Evolutionary conservation across 345 rosid species (phyloP), one percentile per base, ranked within the genome.

Genomic region (Turritis glabra): DNA sequence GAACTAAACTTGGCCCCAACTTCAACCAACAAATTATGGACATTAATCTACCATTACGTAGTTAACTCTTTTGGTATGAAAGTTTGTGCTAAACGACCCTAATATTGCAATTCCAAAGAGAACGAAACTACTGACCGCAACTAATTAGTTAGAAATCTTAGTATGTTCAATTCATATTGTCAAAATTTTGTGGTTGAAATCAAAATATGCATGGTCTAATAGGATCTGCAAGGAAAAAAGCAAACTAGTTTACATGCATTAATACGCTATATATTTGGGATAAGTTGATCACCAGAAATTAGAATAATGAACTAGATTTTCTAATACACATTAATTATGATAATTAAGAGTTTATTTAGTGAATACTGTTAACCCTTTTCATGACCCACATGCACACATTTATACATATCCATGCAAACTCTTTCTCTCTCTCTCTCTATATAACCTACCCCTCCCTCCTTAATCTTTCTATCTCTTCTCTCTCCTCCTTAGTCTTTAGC

Each of bases 391-490:
- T 59, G 19, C 65, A 21, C 3, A 55, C 40, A 56, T 56, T n/a
- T 56, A 56, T 56, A 56, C 40, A 56, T n/a, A 56, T 32, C 15
- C 62, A 56, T 54, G 59, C 59, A 54, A 54, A 14, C 35, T 54
- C 15, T 14, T 1, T 27, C 5, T 30, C 17, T 43, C 33, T 44
- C 38, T 33, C 3, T 43, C 15, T 38, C 40, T 22, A 19, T 2
- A 52, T 12, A 22, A 14, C 15, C 8, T 27, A 56, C 4, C 21
- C 18, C 19, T n/a, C 9, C 35, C 74, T 50, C 43, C 18, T 13
- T 30, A 65, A 46, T 17, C 23, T 67, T 15, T 35, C 5, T 21
- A 5, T 3, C 27, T 52, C 7, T 11, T 44, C 64, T 71, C 62
- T 21, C 38, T 32, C 21, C 60, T 47, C 23, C 54, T 29, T 21